Base-by-base conservation (phyloP, 208 protist species). In the Trypanosoma scelopori region DNA sequence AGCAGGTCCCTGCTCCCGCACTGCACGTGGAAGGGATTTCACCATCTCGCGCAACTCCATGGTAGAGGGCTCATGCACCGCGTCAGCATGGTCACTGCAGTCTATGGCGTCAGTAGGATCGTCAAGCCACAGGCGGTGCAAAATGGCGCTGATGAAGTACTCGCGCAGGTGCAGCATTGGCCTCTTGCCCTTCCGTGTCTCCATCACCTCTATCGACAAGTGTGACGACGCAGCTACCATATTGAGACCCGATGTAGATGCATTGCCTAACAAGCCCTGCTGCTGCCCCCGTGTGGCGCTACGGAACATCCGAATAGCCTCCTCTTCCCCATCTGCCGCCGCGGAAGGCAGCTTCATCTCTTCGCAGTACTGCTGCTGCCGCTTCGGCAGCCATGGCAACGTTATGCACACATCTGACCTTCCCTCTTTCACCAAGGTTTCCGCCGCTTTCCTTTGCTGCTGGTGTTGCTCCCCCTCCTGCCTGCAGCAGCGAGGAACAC, bases 41-140 rank as follows among this genome's bases (percentile, higher is more conserved):
- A 87, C 55, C 61, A 74, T 73, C 0, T 28, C 51, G 15, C 81
- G 81, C 53, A 87, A 63, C 68, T 87, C 74, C 27, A 69, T 74
- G 6, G 65, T 66, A 18, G 73, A 79, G n/a, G 81, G 81, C 30
- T 71, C 55, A 1, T 65, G 49, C 4, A 71, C 49, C 9, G 39
- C 37, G 16, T 15, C n/a, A 18, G 13, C 30, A 22, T 32, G 22
- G n/a, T 15, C 23, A 0, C 1, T n/a, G 25, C 30, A 42, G 12
- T 23, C 25, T 45, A 16, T 18, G 16, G 5, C 46, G 25, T 41
- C 43, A 28, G 28, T 6, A 16, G 5, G 16, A 35, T 57, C 37
- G 32, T 46, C 22, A 22, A 47, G n/a, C 50, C 42, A 49, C 0
- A 56, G 35, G 11, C 59, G 67, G n/a, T 48, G 59, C 18, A 73